Conservation (phyloP, 768 basidiomycete species). For the Amanita phalloides region DNA sequence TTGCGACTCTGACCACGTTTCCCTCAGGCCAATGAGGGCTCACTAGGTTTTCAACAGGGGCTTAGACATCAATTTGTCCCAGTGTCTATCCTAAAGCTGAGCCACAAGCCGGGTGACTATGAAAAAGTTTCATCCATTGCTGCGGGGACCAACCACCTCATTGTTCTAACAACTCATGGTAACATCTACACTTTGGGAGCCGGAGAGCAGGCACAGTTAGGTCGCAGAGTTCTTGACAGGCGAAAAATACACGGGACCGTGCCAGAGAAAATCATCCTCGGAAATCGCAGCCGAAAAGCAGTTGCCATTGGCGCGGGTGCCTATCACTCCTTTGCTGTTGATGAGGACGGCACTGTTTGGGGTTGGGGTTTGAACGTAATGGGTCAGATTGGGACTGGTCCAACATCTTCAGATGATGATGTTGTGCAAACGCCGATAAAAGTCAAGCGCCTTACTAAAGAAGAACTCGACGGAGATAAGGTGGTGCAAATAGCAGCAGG, state of each 20-base stretch:
- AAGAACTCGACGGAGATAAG: constrained; percentile 45
- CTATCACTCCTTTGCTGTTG: constrained; percentile 87
- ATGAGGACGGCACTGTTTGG: constrained; percentile 75
- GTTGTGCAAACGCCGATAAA: constrained; percentile 54
- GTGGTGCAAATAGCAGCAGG: constrained; percentile 75
- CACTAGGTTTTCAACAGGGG: constrained; percentile 73
- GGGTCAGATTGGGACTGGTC: constrained; percentile 70
- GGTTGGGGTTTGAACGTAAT: constrained; percentile 94
- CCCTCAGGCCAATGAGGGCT: constrained; percentile 60
- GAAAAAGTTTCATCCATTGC: constrained; percentile 70
- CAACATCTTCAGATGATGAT: constrained; percentile 29
- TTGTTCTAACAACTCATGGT: constrained; percentile 84
- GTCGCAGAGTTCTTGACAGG: constrained; percentile 81
- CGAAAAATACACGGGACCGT: constrained; percentile 83
- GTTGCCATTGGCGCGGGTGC: constrained; percentile 70
- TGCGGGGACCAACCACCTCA: constrained; percentile 80
- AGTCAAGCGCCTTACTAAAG: constrained; percentile 53
- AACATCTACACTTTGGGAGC: constrained; percentile 86
- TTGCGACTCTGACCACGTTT: constrained; percentile 5
- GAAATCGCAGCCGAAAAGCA: constrained; percentile 43
- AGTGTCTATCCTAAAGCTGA: constrained; percentile 44
- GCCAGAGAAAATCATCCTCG: constrained; percentile 80
- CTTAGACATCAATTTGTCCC: constrained; percentile 60
- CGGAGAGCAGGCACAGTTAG: constrained; percentile 85
- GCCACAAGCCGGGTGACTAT: constrained; percentile 48